Percentiles rank a stretch among this genome's conserved stretches.
phyloP scores from a whole-genome alignment of 495 filamentous ascomycete genomes.

The Ramalina intermedia region DNA sequence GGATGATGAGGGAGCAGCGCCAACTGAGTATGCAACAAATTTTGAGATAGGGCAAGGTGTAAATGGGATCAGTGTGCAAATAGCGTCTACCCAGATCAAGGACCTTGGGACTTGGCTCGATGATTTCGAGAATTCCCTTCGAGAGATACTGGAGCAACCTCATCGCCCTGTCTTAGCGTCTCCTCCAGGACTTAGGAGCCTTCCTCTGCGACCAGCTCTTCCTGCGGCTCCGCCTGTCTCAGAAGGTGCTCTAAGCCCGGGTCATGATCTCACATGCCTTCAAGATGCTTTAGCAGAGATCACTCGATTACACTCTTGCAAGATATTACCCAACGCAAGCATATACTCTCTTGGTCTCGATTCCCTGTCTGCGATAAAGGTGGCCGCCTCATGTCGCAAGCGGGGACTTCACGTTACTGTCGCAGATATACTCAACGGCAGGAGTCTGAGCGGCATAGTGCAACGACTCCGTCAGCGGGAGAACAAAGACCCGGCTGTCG shows the following conservation, averaged over 20 bases:
- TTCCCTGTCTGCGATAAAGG: constrained; percentile 75
- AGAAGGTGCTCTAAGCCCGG: neutral
- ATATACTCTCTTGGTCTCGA: constrained; percentile 83
- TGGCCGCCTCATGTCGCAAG: constrained; percentile 48
- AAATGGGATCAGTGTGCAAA: constrained; percentile 15
- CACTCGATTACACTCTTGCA: constrained; percentile 48
- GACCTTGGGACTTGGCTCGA: constrained; percentile 7
- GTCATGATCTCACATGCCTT: neutral
- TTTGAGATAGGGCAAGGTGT: constrained; percentile 48
- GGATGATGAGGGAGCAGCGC: constrained; percentile 31
- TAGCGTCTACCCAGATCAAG: constrained; percentile 1
- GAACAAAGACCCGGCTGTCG: constrained; percentile 12
- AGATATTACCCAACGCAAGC: constrained; percentile 48
- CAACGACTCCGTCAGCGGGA: constrained; percentile 12
- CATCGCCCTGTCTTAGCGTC: constrained; percentile 15
- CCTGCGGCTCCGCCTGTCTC: too few relatives aligned
- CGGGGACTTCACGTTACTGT: constrained; percentile 43
- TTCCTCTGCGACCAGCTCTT: constrained; percentile 11
- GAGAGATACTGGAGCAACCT: constrained; percentile 21
- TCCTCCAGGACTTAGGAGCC: constrained; percentile 12
- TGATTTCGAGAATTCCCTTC: constrained; percentile 16
- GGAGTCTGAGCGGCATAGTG: constrained; percentile 47
- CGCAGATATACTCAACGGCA: constrained; percentile 49
- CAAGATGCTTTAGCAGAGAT: neutral
- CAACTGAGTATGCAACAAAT: constrained; percentile 52